phyloP scores from a whole-genome alignment of 2,329 filamentous ascomycete genomes.

The Penicillium sp. region DNA sequence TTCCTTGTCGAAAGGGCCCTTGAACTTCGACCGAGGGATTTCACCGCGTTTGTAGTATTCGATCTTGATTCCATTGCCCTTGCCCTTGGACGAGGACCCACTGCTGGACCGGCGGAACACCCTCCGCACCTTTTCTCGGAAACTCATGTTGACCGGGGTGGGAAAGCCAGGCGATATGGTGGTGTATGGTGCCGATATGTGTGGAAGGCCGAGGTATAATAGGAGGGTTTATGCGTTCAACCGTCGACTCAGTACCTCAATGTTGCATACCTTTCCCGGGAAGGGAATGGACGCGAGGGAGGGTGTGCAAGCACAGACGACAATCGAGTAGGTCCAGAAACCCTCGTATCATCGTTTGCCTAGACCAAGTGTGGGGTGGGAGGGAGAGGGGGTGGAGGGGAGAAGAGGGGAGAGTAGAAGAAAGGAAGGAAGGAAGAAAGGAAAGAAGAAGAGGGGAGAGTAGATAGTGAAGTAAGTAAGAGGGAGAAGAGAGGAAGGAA shows the following conservation, averaged over 20 bases:
- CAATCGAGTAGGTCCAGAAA: constrained; percentile 13
- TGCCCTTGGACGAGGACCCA: constrained; percentile 18
- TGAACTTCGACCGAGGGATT: constrained; percentile 43
- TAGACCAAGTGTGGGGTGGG: no score
- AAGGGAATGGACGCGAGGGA: constrained; percentile 25
- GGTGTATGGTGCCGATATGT: no score
- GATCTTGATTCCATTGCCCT: constrained; percentile 32
- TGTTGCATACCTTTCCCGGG: constrained; percentile 24
- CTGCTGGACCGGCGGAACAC: no score
- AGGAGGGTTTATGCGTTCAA: no score
- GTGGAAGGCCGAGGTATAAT: no score
- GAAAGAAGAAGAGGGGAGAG: no score
- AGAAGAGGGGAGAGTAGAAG: background rate
- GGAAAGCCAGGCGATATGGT: no score
- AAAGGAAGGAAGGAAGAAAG: background rate
- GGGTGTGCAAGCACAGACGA: constrained; percentile 29
- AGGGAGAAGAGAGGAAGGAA: no score
- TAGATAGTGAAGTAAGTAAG: constrained; percentile 6
- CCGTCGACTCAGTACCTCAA: constrained; percentile 19
- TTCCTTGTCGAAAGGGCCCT: constrained; percentile 40
- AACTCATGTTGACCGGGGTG: constrained; percentile 26
- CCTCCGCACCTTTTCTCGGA: constrained; percentile 32
- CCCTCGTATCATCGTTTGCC: constrained; percentile 29
- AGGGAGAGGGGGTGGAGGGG: background rate
- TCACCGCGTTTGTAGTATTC: constrained; percentile 43